These are phyloP conservation scores for Neurospora discreta DNA, from an alignment of 495 filamentous ascomycete species.

Conservation along the genomic window DNA sequence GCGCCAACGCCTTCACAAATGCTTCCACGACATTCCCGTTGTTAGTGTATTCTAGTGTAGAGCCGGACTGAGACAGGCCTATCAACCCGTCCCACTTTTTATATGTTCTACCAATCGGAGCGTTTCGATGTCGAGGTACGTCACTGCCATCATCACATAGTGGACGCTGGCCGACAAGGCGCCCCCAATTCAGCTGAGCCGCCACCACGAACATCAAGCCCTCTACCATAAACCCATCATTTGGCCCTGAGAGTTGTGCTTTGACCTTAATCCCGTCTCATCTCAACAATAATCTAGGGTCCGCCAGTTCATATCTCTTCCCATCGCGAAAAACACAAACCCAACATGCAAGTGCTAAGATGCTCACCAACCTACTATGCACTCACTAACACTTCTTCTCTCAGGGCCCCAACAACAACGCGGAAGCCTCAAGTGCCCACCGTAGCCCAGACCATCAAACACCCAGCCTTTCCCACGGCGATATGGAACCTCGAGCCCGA, in stretches of 20 bases:
- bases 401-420: not conserved
- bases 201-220: not conserved
- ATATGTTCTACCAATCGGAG: not conserved
- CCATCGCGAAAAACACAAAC: not conserved
- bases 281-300: not conserved
- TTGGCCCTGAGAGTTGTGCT: not conserved
- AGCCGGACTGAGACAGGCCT: not conserved
- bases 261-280: not conserved
- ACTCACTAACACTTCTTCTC: not conserved
- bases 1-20: not conserved
- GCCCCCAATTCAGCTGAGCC: not conserved
- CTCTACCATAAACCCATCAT: not conserved
- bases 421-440: conserved; percentile 17
- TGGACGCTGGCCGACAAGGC: not conserved
- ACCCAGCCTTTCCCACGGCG: conserved; percentile 35
- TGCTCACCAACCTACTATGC: not conserved
- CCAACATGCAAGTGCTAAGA: not conserved
- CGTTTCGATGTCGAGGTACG: not conserved
- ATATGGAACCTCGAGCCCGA: conserved; percentile 55
- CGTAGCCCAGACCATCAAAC: conserved; percentile 26
- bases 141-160: not conserved
- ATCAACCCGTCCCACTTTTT: not conserved
- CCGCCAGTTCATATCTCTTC: not conserved
- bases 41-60: too few species aligned
- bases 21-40: not conserved